phyloP scores from a whole-genome alignment of 2,329 filamentous ascomycete genomes.

The Emydomyces testavorans region DNA sequence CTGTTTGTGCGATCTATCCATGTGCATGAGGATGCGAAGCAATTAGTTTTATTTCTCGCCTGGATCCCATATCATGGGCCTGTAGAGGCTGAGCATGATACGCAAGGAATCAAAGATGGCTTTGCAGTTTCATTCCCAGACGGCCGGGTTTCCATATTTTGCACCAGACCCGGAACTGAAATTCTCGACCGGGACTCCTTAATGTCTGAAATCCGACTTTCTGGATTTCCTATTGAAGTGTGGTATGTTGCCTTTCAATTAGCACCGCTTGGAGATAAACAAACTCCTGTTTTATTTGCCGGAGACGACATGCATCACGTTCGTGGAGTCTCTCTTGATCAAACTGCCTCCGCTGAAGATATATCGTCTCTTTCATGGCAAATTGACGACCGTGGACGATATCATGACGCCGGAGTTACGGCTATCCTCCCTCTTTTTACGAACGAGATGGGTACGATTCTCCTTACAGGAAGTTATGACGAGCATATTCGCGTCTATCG shows the following conservation, averaged over 20 bases:
- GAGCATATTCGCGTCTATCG: conserved; percentile 59
- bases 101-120: conserved; percentile 28
- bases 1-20: conserved; percentile 35
- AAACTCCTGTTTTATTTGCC: conserved; percentile 26
- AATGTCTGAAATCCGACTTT: conserved; percentile 64
- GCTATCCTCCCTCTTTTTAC: conserved; percentile 61
- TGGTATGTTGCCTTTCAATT: conserved; percentile 28
- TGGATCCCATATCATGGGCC: conserved; percentile 49
- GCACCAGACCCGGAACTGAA: conserved; percentile 31
- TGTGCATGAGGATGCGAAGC: conserved; percentile 43
- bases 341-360: conserved; percentile 14
- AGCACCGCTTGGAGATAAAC: background rate
- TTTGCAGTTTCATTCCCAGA: conserved; percentile 62
- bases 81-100: conserved; percentile 18
- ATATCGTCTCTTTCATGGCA: conserved; percentile 7
- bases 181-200: conserved; percentile 23
- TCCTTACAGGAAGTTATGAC: conserved; percentile 87
- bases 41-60: conserved; percentile 59
- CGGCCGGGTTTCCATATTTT: conserved; percentile 49
- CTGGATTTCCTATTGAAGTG: conserved; percentile 35
- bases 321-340: conserved; percentile 20
- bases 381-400: conserved; percentile 40
- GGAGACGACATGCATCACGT: conserved; percentile 33
- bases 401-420: conserved; percentile 75
- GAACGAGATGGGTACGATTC: conserved; percentile 41